Percentiles rank a stretch among this genome's conserved stretches.
phyloP scores from a whole-genome alignment of 306 rosid species.

The Vicia villosa region DNA sequence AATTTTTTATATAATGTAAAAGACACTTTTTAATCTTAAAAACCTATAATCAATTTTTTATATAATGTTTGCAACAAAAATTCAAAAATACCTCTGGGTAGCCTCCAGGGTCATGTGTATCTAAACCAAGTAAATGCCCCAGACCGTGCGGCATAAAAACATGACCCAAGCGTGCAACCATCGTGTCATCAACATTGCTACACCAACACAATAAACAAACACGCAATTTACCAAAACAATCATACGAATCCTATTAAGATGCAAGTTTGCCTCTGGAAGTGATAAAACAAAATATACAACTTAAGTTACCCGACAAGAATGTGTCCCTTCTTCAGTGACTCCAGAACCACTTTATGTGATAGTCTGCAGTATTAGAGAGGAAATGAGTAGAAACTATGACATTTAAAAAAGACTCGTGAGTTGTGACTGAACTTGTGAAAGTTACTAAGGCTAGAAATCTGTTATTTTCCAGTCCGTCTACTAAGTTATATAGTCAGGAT shows the following conservation, averaged over 20 bases:
- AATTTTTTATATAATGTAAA: background rate
- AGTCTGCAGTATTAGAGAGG: constrained; percentile 57
- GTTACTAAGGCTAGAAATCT: constrained; percentile 15
- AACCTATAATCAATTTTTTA: background rate
- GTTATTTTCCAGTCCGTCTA: constrained; percentile 8
- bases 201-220: constrained; percentile 34
- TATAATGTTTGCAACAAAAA: constrained; percentile 27
- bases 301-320: constrained; percentile 62
- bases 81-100: constrained; percentile 60
- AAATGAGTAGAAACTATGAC: constrained; percentile 31
- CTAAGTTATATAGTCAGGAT: constrained; percentile 21
- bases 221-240: constrained; percentile 1
- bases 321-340: constrained; percentile 58
- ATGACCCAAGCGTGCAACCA: constrained; percentile 68
- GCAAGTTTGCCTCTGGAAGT: constrained; percentile 18
- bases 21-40: background rate
- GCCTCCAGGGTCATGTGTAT: constrained; percentile 98
- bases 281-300: constrained; percentile 20
- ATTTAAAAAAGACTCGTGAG: background rate
- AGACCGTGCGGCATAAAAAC: constrained; percentile 94
- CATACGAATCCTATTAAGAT: constrained; percentile 12
- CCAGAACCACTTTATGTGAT: constrained; percentile 79
- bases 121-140: constrained; percentile 95
- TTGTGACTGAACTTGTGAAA: constrained; percentile 1
- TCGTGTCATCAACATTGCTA: constrained; percentile 78